Evolutionary conservation across 805 yeast species (phyloP).

Genomic region (Kazachstania psychrophila): DNA sequence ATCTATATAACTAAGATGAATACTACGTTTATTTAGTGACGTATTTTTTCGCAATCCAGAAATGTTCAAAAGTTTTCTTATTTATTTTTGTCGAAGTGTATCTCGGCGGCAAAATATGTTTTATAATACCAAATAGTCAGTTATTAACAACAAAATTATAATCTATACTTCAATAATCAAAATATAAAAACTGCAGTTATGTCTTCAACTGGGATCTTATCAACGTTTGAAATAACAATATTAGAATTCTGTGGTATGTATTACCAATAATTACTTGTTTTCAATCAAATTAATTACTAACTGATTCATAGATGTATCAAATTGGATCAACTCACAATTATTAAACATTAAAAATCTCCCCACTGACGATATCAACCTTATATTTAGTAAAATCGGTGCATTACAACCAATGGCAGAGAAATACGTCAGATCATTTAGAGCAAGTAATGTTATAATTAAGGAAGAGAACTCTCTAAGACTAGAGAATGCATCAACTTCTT

Average conservation of each 20-base stretch:
- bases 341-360: constrained; percentile 1
- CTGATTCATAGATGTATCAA: constrained; percentile 12
- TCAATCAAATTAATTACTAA: background rate
- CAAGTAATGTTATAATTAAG: constrained; percentile 13
- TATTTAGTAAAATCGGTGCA: constrained; percentile 14
- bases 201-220: too few relatives aligned
- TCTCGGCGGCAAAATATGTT: background rate
- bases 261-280: background rate
- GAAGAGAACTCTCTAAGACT: constrained; percentile 16
- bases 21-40: background rate
- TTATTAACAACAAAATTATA: too few relatives aligned
- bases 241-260: constrained; percentile 18
- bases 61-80: too few relatives aligned
- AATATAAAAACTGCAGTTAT: too few relatives aligned
- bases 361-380: background rate
- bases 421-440: constrained; percentile 23
- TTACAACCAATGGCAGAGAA: constrained; percentile 29
- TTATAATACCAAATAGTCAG: too few relatives aligned
- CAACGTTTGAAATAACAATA: constrained; percentile 15
- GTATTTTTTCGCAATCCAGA: background rate
- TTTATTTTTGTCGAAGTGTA: too few relatives aligned
- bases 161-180: too few relatives aligned
- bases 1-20: too few relatives aligned
- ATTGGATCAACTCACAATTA: constrained; percentile 16
- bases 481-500: constrained; percentile 26